phyloP scores from a whole-genome alignment of 805 yeast species.

The Wickerhamomyces subpelliculosus region DNA sequence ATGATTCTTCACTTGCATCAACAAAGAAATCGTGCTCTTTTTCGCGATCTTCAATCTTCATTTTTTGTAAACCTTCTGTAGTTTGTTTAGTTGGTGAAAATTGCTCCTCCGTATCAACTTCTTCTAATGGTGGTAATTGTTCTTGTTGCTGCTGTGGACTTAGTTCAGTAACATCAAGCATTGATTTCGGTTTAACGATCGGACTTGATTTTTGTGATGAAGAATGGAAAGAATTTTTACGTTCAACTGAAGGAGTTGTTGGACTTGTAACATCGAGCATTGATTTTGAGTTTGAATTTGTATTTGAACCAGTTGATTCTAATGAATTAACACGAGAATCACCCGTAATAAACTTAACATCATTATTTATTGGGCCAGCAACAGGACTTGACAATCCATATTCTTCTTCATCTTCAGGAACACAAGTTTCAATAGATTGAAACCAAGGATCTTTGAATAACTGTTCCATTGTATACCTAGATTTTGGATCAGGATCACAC shows the following conservation, averaged over 20 bases:
- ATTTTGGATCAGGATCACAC: constrained; percentile 52
- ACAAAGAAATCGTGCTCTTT: not conserved
- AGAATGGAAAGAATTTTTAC: not conserved
- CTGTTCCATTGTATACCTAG: constrained; percentile 47
- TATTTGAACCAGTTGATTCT: constrained; percentile 6
- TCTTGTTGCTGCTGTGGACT: not conserved
- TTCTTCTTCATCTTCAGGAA: constrained; percentile 33
- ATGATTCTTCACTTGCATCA: not conserved
- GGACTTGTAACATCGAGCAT: not conserved
- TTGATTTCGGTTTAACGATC: constrained; percentile 13
- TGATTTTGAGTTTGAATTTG: constrained; percentile 1
- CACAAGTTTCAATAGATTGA: constrained; percentile 49
- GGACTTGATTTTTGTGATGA: constrained; percentile 7
- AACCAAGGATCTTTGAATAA: constrained; percentile 64
- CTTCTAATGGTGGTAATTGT: constrained; percentile 10
- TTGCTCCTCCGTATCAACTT: constrained; percentile 9
- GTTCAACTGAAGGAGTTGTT: not conserved
- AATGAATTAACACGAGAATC: constrained; percentile 1
- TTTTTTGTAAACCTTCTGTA: not conserved
- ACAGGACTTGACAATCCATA: too few species aligned
- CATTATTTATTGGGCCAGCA: too few species aligned
- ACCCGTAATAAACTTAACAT: not conserved
- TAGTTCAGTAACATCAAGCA: constrained; percentile 15
- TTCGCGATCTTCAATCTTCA: not conserved
- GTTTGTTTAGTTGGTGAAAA: not conserved